These are phyloP conservation scores for Citrus reticulata DNA, from an alignment of 345 rosid species.

Conservation along the genomic window DNA sequence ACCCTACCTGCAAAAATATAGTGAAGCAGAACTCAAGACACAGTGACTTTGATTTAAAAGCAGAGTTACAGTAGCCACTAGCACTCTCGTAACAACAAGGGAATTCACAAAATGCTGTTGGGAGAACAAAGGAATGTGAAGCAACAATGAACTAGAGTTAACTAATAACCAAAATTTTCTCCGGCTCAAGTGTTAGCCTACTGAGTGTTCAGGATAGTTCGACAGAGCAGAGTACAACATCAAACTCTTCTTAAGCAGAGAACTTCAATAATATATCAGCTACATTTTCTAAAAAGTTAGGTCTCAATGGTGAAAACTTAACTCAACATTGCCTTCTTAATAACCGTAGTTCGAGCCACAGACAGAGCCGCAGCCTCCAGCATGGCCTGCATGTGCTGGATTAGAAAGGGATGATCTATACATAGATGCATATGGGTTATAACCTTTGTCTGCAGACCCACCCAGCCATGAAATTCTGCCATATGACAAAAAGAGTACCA, in stretches of 20 bases:
- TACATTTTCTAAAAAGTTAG: neutral
- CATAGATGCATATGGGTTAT: constrained; percentile 73
- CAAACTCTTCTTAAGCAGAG: neutral
- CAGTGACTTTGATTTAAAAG: neutral
- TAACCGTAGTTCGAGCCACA: constrained; percentile 75
- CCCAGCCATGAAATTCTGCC: constrained; percentile 96
- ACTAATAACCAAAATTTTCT: neutral
- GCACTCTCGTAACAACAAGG: neutral
- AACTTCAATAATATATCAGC: neutral
- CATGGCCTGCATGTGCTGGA: constrained; percentile 50
- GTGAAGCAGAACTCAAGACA: neutral
- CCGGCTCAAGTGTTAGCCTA: constrained; percentile 11
- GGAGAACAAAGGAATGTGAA: neutral
- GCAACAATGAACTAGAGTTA: neutral
- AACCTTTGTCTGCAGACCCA: constrained; percentile 68
- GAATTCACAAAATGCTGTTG: neutral
- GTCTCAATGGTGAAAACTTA: neutral
- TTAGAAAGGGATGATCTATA: constrained; percentile 80
- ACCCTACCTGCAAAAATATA: neutral
- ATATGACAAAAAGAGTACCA: neutral
- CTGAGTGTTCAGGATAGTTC: neutral
- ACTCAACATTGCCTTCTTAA: constrained; percentile 21
- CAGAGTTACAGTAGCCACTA: neutral
- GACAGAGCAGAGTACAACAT: constrained; percentile 3
- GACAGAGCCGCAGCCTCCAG: constrained; percentile 65